Evolutionary conservation across 2,329 filamentous ascomycete species (phyloP), one percentile per base, ranked within the genome.

Genomic region (Cladophialophora yegresii): DNA sequence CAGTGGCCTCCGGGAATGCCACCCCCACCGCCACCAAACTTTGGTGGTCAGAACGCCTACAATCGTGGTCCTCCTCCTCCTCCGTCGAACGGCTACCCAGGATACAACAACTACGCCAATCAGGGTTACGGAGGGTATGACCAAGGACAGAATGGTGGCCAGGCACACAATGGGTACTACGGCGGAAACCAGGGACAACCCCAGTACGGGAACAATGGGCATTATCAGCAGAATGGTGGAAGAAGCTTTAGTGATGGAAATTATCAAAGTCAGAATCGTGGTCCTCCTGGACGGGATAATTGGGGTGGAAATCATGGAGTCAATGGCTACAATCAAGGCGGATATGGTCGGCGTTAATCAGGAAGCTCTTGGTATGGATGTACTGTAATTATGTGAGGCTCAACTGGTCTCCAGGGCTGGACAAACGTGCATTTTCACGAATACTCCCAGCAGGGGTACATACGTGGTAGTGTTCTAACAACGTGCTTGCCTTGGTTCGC

Each of bases 1-100:
- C 73, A 40, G 26, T 40, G 58, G n/a, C 49, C 71, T 16, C 74
- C 72, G 5, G 72, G 71, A 43, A 74, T 76, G 66, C 73, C 77
- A 32, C 72, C 74, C 66, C 76, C 68, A 45, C 64, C 67, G 61
- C 62, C 64, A 43, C 67, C 67, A 58, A 63, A 67, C 43, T 69
- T 72, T 54, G 63, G 71, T 43, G 68, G 71, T 26, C 71, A 72
- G 45, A 69, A 74, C 16, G 62, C 67, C 12, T 73, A 74, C 54
- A 68, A 65, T 33, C 61, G 58, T 12, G 47, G 58, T n/a, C 61
- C 63, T 28, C 55, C 60, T 20, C 61, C 63, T 28, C 57, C 61
- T 26, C 13, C 58, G 8, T 13, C 57, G 16, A 61, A 68, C 36
- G 63, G 65, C 20, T 59, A 59, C 23, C 45, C 45, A 36, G 70